Evolutionary conservation across 176 grass and related monocot species (phyloP).

Genomic region (Typha latifolia): DNA sequence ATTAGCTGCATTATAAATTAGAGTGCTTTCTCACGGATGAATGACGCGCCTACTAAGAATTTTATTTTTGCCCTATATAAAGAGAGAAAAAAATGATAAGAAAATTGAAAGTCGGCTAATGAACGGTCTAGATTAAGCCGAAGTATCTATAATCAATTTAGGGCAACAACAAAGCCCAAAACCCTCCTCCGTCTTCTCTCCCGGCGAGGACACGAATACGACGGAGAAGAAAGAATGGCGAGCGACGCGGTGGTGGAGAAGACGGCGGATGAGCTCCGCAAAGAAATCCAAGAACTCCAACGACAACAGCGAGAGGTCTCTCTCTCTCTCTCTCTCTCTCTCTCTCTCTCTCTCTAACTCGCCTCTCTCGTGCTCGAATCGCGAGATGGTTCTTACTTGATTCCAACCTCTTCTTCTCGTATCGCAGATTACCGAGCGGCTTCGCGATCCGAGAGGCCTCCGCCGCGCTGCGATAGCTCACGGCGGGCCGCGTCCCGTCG

Average conservation of each 20-base stretch:
- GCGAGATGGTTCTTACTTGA: slow-evolving; percentile 14
- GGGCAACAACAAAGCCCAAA: slow-evolving; percentile 28
- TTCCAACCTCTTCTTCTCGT: slow-evolving; percentile 10
- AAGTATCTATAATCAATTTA: no score
- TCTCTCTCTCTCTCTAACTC: neutral
- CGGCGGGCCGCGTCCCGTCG: slow-evolving; percentile 23
- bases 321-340: neutral
- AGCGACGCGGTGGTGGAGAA: slow-evolving; percentile 64
- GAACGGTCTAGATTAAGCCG: no score
- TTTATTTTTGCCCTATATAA: no score
- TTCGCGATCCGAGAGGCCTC: slow-evolving; percentile 74
- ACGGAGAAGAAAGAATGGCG: slow-evolving; percentile 21
- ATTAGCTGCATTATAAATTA: no score
- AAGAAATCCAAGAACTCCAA: slow-evolving; percentile 92
- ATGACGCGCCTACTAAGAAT: no score
- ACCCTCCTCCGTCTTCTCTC: neutral
- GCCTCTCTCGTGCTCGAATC: neutral
- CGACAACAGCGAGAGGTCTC: slow-evolving; percentile 87
- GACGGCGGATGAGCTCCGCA: slow-evolving; percentile 79
- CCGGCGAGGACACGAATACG: slow-evolving; percentile 6
- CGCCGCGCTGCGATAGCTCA: slow-evolving; percentile 32
- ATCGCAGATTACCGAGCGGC: slow-evolving; percentile 76
- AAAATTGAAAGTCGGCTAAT: no score
- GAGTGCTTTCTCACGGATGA: no score
- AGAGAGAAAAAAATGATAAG: no score